phyloP scores from a whole-genome alignment of 352 stramenopile genomes.

The Phytophthora constricta region DNA sequence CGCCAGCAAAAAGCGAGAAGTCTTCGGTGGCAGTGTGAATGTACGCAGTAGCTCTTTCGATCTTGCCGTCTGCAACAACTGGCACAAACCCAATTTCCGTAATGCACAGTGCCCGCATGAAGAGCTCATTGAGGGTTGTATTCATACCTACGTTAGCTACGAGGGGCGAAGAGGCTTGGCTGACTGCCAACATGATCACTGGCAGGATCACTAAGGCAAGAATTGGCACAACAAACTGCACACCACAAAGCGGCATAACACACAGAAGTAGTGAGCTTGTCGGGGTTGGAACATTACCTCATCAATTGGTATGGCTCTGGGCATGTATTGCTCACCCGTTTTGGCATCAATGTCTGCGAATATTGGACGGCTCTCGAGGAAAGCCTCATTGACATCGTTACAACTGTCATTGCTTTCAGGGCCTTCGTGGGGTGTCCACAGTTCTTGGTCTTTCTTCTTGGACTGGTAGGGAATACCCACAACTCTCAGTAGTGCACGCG shows the following conservation, averaged over 20 bases:
- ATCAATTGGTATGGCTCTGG: neutral
- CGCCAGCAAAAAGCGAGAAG: conserved; percentile 16
- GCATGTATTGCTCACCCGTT: conserved; percentile 14
- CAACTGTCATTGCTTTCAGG: conserved; percentile 21
- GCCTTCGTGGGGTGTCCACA: conserved; percentile 30
- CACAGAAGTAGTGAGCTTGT: too few relatives aligned
- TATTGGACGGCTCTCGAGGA: conserved; percentile 25
- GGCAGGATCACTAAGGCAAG: conserved; percentile 23
- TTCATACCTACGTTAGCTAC: conserved; percentile 49
- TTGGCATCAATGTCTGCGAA: conserved; percentile 20
- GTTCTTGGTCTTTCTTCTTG: conserved; percentile 23
- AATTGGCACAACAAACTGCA: conserved; percentile 21
- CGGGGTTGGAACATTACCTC: neutral
- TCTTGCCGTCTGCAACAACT: conserved; percentile 29
- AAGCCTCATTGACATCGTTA: conserved; percentile 20
- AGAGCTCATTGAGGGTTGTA: conserved; percentile 48
- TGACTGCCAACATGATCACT: conserved; percentile 20
- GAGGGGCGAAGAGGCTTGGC: conserved; percentile 22
- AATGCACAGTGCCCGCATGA: conserved; percentile 24
- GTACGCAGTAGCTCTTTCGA: conserved; percentile 22
- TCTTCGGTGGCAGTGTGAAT: conserved; percentile 26
- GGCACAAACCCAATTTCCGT: conserved; percentile 31
- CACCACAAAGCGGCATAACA: neutral
- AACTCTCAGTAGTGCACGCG: neutral
- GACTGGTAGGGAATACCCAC: conserved; percentile 1